Base-by-base conservation (phyloP, 2,329 filamentous ascomycete genomes). In the Fusarium gaditjirri region DNA sequence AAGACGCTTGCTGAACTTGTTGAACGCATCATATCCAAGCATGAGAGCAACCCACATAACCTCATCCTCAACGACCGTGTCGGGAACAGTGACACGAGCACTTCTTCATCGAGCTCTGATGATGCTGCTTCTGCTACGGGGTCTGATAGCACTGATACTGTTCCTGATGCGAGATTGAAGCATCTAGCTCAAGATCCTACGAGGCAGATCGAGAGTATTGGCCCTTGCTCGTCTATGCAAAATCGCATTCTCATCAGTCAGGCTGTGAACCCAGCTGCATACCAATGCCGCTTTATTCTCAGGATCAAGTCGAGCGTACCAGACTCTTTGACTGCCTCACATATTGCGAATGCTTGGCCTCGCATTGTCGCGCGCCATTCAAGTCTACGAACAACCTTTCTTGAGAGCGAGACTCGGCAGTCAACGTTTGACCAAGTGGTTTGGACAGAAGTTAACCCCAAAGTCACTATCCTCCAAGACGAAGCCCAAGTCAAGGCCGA, bases 371-470 rank as follows among this genome's bases (percentile, higher is more conserved):
- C 50, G 1, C 50, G 52, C 21, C 58, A 61, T 11, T 43, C 58
- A 16, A 56, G 38, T 19, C 49, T 61, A 3, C n/a, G 58, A n/a
- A 61, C 58, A 2, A 55, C 52, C 0, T 61, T 61, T 11, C 16
- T 61, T 8, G 58, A 61, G 39, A 61, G 58, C 3, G 58, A 61
- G 19, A 56, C 38, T 19, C 58, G 58, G 1, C 49, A 36, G 16
- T 54, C 49, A 23, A 54, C 50, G 5, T 61, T 61, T 17, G 58
- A 61, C 25, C 58, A 61, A 44, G 25, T 61, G 21, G 58, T 61
- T 16, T 42, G 50, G 49, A 56, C 33, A 55, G n/a, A 56, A 25
- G 39, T 56, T 17, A 10, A 29, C 12, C 39, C 58, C 19, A 42
- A 42, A 31, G 39, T 61, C 21, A 55, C 50, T 3, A 56, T 61